Evolutionary conservation across 441 rosid species (phyloP).

Genomic region (Pelargonium citronellum): DNA sequence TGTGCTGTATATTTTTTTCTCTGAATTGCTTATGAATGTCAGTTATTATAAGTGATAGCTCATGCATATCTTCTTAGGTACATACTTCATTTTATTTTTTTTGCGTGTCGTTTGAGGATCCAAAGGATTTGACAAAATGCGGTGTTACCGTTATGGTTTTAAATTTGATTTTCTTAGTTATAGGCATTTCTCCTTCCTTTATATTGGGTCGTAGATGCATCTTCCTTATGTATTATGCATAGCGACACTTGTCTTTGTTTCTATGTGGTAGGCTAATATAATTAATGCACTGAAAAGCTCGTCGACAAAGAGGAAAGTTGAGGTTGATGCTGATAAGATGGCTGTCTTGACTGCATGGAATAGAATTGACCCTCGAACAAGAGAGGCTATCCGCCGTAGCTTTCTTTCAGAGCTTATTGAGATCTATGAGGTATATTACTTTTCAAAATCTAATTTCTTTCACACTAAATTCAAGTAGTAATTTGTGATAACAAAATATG

Average conservation of each 20-base stretch:
- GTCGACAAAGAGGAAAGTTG: conserved; percentile 42
- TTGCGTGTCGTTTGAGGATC: neutral
- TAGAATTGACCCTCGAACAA: conserved; percentile 69
- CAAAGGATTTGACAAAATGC: neutral
- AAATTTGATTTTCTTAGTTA: neutral
- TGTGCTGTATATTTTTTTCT: neutral
- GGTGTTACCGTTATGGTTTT: neutral
- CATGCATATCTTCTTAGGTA: neutral
- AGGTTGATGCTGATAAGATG: conserved; percentile 51
- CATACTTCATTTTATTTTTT: neutral
- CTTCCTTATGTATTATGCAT: conserved; percentile 12
- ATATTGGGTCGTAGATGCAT: neutral
- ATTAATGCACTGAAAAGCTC: conserved; percentile 38
- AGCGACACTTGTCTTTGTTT: conserved; percentile 9
- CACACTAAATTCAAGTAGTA: too few relatives aligned
- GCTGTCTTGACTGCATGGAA: conserved; percentile 75
- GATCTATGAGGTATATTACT: conserved; percentile 58
- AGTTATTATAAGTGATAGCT: neutral
- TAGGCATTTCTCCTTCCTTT: neutral
- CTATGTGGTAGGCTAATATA: conserved; percentile 47
- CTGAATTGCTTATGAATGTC: neutral
- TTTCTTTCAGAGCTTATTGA: conserved; percentile 69
- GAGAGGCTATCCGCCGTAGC: conserved; percentile 87
- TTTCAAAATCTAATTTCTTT: neutral
- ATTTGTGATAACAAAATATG: too few relatives aligned